Evolutionary conservation across 1,284 basidiomycete species (phyloP).

Genomic region (Neolentinus lepideus): DNA sequence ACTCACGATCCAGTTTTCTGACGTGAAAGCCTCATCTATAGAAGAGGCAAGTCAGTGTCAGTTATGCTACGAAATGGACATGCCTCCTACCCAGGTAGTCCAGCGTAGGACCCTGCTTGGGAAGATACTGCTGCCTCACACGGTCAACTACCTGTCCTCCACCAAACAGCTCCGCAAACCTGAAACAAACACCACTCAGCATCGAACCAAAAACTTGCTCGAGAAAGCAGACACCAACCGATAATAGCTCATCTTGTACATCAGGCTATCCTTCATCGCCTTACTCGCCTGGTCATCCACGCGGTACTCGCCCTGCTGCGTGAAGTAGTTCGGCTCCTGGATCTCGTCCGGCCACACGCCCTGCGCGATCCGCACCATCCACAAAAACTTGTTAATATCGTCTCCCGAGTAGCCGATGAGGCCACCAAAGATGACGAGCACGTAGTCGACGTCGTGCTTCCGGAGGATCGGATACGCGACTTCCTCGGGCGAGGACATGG

Average conservation of each 20-base stretch:
- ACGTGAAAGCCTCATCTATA: conserved; percentile 91
- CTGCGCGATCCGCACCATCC: conserved; percentile 98
- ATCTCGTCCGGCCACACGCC: conserved; percentile 99
- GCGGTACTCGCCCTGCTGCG: conserved; percentile 87
- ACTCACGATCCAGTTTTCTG: conserved; percentile 95
- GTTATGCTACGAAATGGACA: conserved; percentile 8
- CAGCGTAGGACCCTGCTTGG: conserved; percentile 70
- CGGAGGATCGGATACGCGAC: conserved; percentile 94
- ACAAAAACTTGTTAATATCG: conserved; percentile 99
- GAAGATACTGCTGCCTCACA: conserved; percentile 78
- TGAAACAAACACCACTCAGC: conserved; percentile 22
- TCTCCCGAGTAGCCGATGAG: conserved; percentile 97
- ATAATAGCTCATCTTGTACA: conserved; percentile 99
- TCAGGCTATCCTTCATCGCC: conserved; percentile 94
- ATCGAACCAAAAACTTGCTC: conserved; percentile 5
- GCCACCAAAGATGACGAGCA: conserved; percentile 97
- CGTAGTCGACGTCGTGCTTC: conserved; percentile 97
- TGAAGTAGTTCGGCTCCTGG: conserved; percentile 93
- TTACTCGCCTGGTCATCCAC: conserved; percentile 83
- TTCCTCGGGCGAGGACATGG: conserved; percentile 93
- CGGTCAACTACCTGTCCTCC: conserved; percentile 71
- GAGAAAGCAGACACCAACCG: conserved; percentile 40
- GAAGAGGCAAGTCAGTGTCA: conserved; percentile 9
- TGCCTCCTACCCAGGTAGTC: conserved; percentile 72
- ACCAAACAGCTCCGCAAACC: conserved; percentile 85